Evolutionary conservation across 305 asterid species (phyloP).

Genomic region (Stenogyne calaminthoides): DNA sequence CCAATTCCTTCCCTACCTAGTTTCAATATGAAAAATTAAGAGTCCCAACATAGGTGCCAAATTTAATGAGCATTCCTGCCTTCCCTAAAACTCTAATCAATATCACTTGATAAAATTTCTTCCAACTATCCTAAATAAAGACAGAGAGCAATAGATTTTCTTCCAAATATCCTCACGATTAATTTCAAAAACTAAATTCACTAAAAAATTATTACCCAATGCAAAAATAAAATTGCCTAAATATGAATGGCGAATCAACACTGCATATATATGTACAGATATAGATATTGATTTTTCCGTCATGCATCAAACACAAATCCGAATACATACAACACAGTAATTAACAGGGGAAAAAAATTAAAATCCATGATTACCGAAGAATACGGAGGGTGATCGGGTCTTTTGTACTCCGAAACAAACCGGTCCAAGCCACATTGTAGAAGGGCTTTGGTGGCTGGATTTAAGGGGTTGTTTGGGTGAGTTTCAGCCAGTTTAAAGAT

Average conservation of each 20-base stretch:
- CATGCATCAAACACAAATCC: constrained; percentile 24
- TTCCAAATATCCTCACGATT: not conserved
- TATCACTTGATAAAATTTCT: not conserved
- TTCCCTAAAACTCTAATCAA: not conserved
- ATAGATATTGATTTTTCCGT: constrained; percentile 14
- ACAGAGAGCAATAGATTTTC: not conserved
- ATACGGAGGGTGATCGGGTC: constrained; percentile 61
- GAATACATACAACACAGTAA: not conserved
- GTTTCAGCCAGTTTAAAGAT: constrained; percentile 38
- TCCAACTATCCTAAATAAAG: not conserved
- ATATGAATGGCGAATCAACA: constrained; percentile 16
- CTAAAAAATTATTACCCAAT: not conserved
- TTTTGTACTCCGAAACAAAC: constrained; percentile 33
- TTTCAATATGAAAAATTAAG: too few relatives aligned
- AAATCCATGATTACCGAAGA: constrained; percentile 42
- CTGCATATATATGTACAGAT: not conserved
- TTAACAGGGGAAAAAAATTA: not conserved
- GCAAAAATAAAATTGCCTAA: not conserved
- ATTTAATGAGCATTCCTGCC: not conserved
- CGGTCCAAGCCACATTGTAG: constrained; percentile 33
- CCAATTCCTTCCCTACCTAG: not conserved
- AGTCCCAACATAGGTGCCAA: not conserved
- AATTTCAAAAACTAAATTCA: not conserved
- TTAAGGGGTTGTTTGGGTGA: constrained; percentile 39
- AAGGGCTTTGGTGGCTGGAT: constrained; percentile 27